Evolutionary conservation across 2,329 filamentous ascomycete genomes (phyloP), one percentile per base, ranked within the genome.

Genomic region (Penicillium sp.): DNA sequence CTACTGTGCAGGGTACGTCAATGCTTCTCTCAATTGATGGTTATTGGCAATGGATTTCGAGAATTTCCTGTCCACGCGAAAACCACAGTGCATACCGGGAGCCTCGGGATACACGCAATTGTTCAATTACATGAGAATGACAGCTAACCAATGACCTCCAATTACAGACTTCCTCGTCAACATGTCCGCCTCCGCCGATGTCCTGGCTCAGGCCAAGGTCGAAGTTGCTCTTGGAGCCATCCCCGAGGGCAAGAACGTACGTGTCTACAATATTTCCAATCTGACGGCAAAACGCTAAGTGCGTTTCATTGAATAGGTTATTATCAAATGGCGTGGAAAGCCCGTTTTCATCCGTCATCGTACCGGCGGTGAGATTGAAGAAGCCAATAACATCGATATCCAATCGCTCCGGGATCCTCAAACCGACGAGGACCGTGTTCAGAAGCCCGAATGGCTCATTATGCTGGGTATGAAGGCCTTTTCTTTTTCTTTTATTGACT

Each of bases 241-340:
- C 70, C 94, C 94, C 62, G 93, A 97, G 83, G 94, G 94, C 84
- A 99, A 97, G 89, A 99, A 99, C 82, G 94, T 92, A 81, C 75
- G 88, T 82, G 54, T 48, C 21, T 58, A n/a, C 14, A 42, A 20
- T 23, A 18, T 9, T 28, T 40, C 20, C n/a, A 18, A 26, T 3
- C 18, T 18, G 28, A 47, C 6, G 23, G 18, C 47, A 26, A 53
- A 43, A 56, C 47, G 47, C 21, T 14, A 16, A 35, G 30, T 5
- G 16, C 3, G 9, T 35, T 35, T 14, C 3, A 23, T 59, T 51
- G 23, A 55, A 65, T 70, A 92, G 89, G 88, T 99, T 75, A 95
- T 99, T 77, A 96, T 99, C 84, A 99, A 99, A 83, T 99, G 94
- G 94, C 90, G 94, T 83, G 94, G 94, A 77, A 99, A 99, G 89